phyloP scores from a whole-genome alignment of 2,329 filamentous ascomycete species.

The Colletotrichum cordylinicola region DNA sequence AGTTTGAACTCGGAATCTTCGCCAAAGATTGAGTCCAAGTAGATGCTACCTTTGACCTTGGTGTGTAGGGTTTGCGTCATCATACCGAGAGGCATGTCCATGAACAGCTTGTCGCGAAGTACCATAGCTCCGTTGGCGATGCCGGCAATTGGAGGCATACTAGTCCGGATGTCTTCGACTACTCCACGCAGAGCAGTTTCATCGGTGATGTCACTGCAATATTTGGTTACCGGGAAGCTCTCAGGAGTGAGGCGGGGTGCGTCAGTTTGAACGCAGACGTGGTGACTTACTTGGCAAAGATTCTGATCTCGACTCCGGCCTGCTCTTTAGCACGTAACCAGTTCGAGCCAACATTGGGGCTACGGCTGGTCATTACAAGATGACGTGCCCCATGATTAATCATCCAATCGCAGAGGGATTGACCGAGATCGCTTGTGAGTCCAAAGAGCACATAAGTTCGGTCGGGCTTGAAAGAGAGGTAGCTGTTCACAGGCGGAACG shows the following conservation, averaged over 20 bases:
- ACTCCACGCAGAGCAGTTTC: not conserved
- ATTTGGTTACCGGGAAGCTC: accelerated
- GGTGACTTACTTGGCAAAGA: not conserved
- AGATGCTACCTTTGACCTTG: not conserved
- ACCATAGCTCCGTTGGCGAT: constrained; percentile 51
- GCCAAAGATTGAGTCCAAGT: not conserved
- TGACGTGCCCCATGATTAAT: not conserved
- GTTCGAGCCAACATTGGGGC: not conserved
- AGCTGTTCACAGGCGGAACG: not conserved
- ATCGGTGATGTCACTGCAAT: not conserved
- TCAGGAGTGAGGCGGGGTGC: accelerated
- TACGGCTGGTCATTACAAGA: not conserved
- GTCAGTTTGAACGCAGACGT: not conserved
- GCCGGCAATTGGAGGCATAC: constrained; percentile 41
- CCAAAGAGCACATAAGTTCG: not conserved
- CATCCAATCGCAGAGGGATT: not conserved
- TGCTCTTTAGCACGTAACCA: not conserved
- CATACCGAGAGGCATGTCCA: constrained; percentile 29
- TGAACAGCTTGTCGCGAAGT: constrained; percentile 39
- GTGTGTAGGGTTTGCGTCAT: constrained; percentile 13
- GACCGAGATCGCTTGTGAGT: not conserved
- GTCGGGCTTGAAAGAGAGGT: not conserved
- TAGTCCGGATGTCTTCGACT: not conserved
- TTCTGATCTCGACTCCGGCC: not conserved
- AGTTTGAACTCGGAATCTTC: constrained; percentile 14